Base-by-base conservation (phyloP, 768 basidiomycete genomes). In the Boletus edulis region DNA sequence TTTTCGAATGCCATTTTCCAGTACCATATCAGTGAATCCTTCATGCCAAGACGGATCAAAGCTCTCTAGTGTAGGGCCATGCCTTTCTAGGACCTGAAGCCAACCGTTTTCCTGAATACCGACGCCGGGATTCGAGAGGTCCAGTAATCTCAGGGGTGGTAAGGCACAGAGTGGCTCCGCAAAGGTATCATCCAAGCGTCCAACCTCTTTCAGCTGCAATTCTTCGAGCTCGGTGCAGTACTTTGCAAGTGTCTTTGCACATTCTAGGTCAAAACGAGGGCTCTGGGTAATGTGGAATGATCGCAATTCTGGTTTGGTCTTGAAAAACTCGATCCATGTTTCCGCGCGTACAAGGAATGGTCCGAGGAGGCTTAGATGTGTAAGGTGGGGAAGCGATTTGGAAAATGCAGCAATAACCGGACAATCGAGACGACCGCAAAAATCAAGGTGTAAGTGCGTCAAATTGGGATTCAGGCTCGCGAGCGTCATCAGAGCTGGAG, bases 401-500 rank as follows among this genome's bases (percentile, higher is more conserved):
- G 77, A 77, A 79, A 91, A 90, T 24, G 80, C 69, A 15, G 71
- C 64, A 45, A 91, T 71, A 39, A 85, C 81, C 0, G 73, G 57
- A 59, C 86, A 82, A 50, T 88, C 80, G 55, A 98, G 79, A 34
- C 86, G 84, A 5, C 96, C 96, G 59, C 95, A 98, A 60, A 84
- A 85, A 62, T 94, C 88, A 17, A 99, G 84, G 0, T 87, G 82
- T 11, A 99, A 80, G 14, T 75, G 77, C 1, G 85, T 83, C 29
- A 99, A 77, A 62, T 89, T 91, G 1, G 93, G 91, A 67, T 95
- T 98, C 48, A 97, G 84, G 41, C 79, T 78, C 0, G 85, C 83
- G 10, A 98, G 80, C 0, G 89, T 81, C 38, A 76, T 75, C 42
- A 94, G 78, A 4, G 89, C 86, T 3, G 82, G 74, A 0, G 89